Base-by-base conservation (phyloP, 345 rosid genomes). In the Anacardium occidentale region DNA sequence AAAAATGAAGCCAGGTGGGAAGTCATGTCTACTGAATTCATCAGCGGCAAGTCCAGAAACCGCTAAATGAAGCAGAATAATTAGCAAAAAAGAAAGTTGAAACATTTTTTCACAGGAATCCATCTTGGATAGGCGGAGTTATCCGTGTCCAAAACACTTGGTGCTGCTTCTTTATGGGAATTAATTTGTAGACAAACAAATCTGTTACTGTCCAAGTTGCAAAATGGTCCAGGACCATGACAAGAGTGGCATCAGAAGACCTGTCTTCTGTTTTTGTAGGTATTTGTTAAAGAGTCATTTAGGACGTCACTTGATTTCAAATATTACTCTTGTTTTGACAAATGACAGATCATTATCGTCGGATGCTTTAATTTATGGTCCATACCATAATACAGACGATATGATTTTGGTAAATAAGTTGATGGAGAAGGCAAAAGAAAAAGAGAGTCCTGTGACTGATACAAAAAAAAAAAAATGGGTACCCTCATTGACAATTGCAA, bases 1-100 rank as follows among this genome's bases (percentile, higher is more conserved):
- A 8, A 75, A 78, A 10, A 72, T 10, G 50, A 76, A 77, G 65
- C 64, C 73, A 26, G 68, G 26, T 32, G 76, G 78, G 65, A 76
- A 67, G 55, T 81, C 81, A 54, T 68, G 14, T 72, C 51, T 72
- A 58, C 63, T 65, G n/a, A 59, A 62, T 53, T 14, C 29, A 29
- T 64, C 69, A 25, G 48, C 66, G 1, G 66, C 3, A 14, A 51
- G 55, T 13, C 57, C 66, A 6, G 59, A 34, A 0, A 57, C 62
- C 55, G 48, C 22, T 8, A 76, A 59, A 69, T 53, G 32, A 24
- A 80, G 76, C 62, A 72, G 58, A 50, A 4, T 68, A 13, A 51
- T 47, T 32, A 72, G 67, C 70, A 63, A 59, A 17, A 70, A 37
- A 71, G 29, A 26, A 14, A 75, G 53, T 15, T 17, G 53, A 37